Evolutionary conservation across 306 rosid genomes (phyloP).

Genomic region (Pueraria montana): DNA sequence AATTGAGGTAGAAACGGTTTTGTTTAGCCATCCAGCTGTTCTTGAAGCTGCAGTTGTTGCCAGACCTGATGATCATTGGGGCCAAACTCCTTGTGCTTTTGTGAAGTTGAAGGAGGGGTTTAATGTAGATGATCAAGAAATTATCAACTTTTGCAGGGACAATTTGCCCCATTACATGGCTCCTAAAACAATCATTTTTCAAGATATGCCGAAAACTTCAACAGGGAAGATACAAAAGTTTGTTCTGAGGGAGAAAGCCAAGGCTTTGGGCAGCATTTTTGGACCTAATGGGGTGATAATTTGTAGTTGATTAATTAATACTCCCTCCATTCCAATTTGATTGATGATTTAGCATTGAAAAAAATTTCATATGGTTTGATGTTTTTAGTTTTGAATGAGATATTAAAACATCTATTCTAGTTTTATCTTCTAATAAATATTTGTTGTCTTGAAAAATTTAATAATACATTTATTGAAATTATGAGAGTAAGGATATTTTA

Average conservation of each 20-base stretch:
- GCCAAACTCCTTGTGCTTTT: slow-evolving; percentile 91
- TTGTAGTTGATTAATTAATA: not conserved
- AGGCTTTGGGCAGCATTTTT: slow-evolving; percentile 67
- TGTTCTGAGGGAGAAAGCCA: slow-evolving; percentile 73
- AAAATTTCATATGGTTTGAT: no score
- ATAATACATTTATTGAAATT: no score
- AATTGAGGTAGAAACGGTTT: slow-evolving; percentile 78
- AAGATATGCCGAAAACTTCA: slow-evolving; percentile 79
- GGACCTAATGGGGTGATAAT: not conserved
- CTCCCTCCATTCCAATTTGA: no score
- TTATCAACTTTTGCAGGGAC: slow-evolving; percentile 65
- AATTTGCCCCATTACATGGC: slow-evolving; percentile 84
- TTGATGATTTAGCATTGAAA: no score
- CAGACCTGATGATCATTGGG: slow-evolving; percentile 86
- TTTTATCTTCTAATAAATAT: no score
- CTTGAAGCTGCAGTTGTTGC: slow-evolving; percentile 88
- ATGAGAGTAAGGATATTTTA: no score
- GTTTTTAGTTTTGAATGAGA: no score
- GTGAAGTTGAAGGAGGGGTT: slow-evolving; percentile 68
- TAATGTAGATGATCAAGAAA: slow-evolving; percentile 54
- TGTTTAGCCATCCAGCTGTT: slow-evolving; percentile 76
- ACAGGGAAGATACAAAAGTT: slow-evolving; percentile 85
- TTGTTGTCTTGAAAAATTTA: no score
- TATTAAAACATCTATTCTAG: no score
- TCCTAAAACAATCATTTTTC: slow-evolving; percentile 68